These are phyloP conservation scores for Vaccinium corymbosum DNA, from an alignment of 148 eudicot species.

Conservation along the genomic window DNA sequence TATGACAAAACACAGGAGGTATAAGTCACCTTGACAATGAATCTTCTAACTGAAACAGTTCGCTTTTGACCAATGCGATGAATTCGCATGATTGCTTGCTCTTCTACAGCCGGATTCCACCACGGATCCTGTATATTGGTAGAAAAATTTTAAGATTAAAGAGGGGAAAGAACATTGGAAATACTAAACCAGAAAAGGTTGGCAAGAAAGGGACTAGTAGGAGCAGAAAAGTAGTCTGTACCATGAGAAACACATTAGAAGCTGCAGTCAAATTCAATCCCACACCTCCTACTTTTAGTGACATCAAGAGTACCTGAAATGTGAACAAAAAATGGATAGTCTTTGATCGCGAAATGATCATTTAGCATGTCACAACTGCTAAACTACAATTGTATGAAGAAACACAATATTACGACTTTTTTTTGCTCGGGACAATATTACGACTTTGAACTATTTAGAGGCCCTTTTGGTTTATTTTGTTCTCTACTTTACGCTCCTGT, in stretches of 20 bases:
- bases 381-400: not conserved
- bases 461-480: not conserved
- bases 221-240: not conserved
- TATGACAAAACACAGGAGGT: conserved; percentile 2
- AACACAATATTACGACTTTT: not conserved
- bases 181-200: not conserved
- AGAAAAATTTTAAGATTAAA: not conserved
- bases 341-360: not conserved
- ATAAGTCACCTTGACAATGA: conserved; percentile 34
- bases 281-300: conserved; percentile 67
- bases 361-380: not conserved
- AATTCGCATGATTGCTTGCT: conserved; percentile 72
- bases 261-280: conserved; percentile 40
- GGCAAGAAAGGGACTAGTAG: not conserved
- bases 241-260: not conserved
- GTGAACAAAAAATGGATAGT: not conserved
- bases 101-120: conserved; percentile 84
- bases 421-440: no score
- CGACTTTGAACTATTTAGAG: not conserved
- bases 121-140: conserved; percentile 53
- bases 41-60: conserved; percentile 60
- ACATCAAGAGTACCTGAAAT: conserved; percentile 59
- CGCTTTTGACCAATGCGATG: conserved; percentile 69
- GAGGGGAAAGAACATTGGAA: not conserved
- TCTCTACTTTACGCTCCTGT: not conserved